Evolutionary conservation across 2,329 filamentous ascomycete species (phyloP).

Genomic region (Curvularia eragrostidis): DNA sequence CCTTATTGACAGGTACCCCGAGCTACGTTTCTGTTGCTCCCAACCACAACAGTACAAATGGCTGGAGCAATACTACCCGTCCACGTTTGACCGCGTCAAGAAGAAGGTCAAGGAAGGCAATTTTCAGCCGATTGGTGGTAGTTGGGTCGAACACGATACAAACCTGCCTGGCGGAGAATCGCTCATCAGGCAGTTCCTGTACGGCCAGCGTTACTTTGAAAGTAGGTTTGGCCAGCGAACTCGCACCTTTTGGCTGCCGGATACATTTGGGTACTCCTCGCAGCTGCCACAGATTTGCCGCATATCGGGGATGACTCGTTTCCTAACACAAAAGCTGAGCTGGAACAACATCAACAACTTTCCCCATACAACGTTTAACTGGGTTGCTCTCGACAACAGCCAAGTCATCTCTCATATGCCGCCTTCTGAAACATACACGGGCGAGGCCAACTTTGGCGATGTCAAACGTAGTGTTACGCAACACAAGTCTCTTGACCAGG

Average conservation of each 20-base stretch:
- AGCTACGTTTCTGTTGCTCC: slow-evolving; percentile 89
- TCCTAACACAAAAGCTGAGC: slow-evolving; percentile 97
- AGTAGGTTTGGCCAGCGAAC: slow-evolving; percentile 88
- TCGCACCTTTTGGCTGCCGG: slow-evolving; percentile 94
- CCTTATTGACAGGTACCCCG: slow-evolving; percentile 91
- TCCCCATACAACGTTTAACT: slow-evolving; percentile 98
- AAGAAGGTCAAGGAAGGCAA: slow-evolving; percentile 85
- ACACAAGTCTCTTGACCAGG: slow-evolving; percentile 95
- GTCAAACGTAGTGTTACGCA: slow-evolving; percentile 86
- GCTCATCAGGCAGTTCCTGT: slow-evolving; percentile 90
- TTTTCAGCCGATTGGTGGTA: slow-evolving; percentile 95
- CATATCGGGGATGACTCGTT: slow-evolving; percentile 92
- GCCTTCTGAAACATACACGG: slow-evolving; percentile 93
- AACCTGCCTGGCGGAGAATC: slow-evolving; percentile 97
- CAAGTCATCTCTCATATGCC: slow-evolving; percentile 99
- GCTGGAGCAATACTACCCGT: slow-evolving; percentile 88
- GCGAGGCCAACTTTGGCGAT: slow-evolving; percentile 92
- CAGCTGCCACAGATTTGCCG: slow-evolving; percentile 94
- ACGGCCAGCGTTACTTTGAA: slow-evolving; percentile 94
- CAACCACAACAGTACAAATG: slow-evolving; percentile 99
- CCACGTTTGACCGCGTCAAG: slow-evolving; percentile 89
- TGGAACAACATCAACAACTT: slow-evolving; percentile 99
- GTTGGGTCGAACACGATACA: slow-evolving; percentile 99
- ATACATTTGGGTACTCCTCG: slow-evolving; percentile 96
- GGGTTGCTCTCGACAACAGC: slow-evolving; percentile 93